phyloP scores from a whole-genome alignment of 495 filamentous ascomycete species.

The Cryomyces antarcticus region DNA sequence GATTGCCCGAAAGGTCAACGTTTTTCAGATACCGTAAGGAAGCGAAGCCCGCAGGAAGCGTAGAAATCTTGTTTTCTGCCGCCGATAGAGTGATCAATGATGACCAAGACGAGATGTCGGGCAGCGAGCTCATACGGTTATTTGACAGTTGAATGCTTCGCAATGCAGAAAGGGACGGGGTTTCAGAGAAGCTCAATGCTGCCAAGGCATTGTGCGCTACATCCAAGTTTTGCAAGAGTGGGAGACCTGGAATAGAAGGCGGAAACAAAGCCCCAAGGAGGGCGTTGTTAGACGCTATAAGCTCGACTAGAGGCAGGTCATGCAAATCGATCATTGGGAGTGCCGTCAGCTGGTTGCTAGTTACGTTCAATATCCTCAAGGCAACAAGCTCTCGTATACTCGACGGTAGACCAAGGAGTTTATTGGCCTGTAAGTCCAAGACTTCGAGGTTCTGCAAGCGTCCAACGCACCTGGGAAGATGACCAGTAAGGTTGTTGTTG shows the following conservation, averaged over 20 bases:
- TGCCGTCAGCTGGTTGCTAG: slow-evolving; percentile 48
- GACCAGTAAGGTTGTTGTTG: slow-evolving; percentile 53
- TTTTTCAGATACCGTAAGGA: slow-evolving; percentile 43
- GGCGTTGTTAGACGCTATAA: slow-evolving; percentile 62
- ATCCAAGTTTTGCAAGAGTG: slow-evolving; percentile 50
- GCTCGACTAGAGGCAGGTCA: slow-evolving; percentile 47
- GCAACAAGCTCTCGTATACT: slow-evolving; percentile 39
- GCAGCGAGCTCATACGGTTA: slow-evolving; percentile 56
- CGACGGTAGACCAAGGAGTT: slow-evolving; percentile 51
- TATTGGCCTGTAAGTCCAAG: slow-evolving; percentile 66
- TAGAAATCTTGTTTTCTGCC: slow-evolving; percentile 58
- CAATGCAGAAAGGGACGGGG: slow-evolving; percentile 47
- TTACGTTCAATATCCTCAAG: slow-evolving; percentile 56
- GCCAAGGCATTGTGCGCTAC: slow-evolving; percentile 54
- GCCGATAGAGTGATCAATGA: slow-evolving; percentile 50
- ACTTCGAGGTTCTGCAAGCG: slow-evolving; percentile 48
- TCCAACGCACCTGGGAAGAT: slow-evolving; percentile 34
- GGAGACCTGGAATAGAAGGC: slow-evolving; percentile 30
- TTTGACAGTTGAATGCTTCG: slow-evolving; percentile 49
- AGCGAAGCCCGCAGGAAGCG: slow-evolving; percentile 55
- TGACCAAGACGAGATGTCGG: slow-evolving; percentile 49
- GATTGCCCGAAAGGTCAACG: slow-evolving; percentile 65
- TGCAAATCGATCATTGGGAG: slow-evolving; percentile 50
- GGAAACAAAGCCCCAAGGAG: slow-evolving; percentile 53
- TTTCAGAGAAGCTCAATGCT: slow-evolving; percentile 26